These are phyloP conservation scores for Hanseniaspora opuntiae DNA, from an alignment of 805 yeast genomes.

Conservation along the genomic window DNA sequence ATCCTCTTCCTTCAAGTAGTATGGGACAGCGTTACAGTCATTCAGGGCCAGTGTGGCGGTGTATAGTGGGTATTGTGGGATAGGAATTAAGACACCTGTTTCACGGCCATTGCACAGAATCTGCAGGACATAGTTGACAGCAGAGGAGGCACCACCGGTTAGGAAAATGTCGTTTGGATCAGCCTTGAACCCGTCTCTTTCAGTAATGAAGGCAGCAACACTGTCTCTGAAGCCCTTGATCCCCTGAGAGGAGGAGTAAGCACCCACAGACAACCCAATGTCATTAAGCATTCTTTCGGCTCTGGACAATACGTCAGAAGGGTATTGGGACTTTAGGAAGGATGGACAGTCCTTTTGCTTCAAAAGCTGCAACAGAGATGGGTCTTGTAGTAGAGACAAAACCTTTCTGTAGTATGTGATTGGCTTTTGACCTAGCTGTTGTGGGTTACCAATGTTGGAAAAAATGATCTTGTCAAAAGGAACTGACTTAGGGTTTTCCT, in stretches of 20 bases:
- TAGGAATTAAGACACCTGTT: conserved; percentile 80
- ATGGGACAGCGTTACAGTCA: conserved; percentile 71
- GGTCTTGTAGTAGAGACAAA: conserved; percentile 72
- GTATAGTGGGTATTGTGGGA: conserved; percentile 95
- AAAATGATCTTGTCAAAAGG: conserved; percentile 70
- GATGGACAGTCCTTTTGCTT: conserved; percentile 23
- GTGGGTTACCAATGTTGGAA: conserved; percentile 96
- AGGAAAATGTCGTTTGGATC: conserved; percentile 63
- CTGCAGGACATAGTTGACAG: conserved; percentile 67
- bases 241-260: conserved; percentile 91
- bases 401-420: conserved; percentile 92
- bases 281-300: conserved; percentile 48
- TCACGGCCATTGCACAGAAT: conserved; percentile 53
- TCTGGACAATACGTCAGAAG: conserved; percentile 59
- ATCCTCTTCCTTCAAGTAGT: conserved; percentile 64
- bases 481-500: conserved; percentile 42
- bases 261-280: conserved; percentile 73
- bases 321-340: conserved; percentile 24
- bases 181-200: conserved; percentile 65
- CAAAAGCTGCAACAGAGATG: conserved; percentile 36
- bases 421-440: conserved; percentile 87
- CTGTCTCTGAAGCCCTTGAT: conserved; percentile 54
- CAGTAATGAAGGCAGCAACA: conserved; percentile 65
- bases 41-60: conserved; percentile 86
- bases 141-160: conserved; percentile 91